These are phyloP conservation scores for Podospora fimiseda DNA, from an alignment of 495 filamentous ascomycete genomes.

Conservation along the genomic window DNA sequence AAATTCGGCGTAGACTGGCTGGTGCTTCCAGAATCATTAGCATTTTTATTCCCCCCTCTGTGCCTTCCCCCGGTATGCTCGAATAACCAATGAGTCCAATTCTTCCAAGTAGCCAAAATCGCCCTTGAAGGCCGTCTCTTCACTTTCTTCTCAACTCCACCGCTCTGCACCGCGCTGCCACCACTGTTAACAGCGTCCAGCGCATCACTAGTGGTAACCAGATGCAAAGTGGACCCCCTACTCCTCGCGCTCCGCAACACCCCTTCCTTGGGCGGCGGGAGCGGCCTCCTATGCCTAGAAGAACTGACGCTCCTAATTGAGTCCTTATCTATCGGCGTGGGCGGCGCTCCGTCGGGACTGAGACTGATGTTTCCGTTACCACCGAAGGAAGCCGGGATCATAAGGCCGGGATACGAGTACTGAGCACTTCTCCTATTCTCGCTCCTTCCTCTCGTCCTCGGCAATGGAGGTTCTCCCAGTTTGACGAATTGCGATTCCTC, in stretches of 20 bases:
- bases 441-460: constrained; percentile 50
- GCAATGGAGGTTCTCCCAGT: constrained; percentile 42
- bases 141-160: constrained; percentile 32
- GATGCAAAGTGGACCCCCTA: constrained; percentile 70
- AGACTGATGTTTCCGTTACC: constrained; percentile 24
- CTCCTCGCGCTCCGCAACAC: constrained; percentile 54
- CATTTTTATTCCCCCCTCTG: constrained; percentile 36
- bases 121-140: constrained; percentile 43
- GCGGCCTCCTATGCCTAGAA: constrained; percentile 59
- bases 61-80: constrained; percentile 39
- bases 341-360: constrained; percentile 31
- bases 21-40: too few species aligned
- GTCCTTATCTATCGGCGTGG: constrained; percentile 68
- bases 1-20: constrained; percentile 53
- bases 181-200: constrained; percentile 23
- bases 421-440: constrained; percentile 48
- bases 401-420: constrained; percentile 43
- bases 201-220: constrained; percentile 57
- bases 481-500: constrained; percentile 53
- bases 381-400: constrained; percentile 59
- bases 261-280: constrained; percentile 79
- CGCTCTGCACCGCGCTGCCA: constrained; percentile 4
- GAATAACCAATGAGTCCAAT: constrained; percentile 49
- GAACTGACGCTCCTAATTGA: constrained; percentile 65
- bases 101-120: constrained; percentile 68